Base-by-base conservation (phyloP, 225 moss, liverwort and hornwort species). In the Physcomitrium patens region DNA sequence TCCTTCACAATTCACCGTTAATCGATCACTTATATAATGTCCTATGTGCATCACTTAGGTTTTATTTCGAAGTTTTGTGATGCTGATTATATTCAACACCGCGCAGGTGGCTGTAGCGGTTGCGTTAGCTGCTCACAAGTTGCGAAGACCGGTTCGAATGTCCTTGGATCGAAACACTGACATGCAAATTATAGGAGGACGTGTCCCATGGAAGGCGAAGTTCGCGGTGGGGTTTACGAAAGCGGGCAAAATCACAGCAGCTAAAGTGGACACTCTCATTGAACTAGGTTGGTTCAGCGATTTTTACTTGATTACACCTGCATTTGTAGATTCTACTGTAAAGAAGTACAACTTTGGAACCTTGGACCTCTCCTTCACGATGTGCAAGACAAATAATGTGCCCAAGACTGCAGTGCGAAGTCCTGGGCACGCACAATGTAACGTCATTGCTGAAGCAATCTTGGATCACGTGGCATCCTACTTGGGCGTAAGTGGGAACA, bases 391-490 rank as follows among this genome's bases (percentile, higher is more conserved):
- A 1, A 82, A 85, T n/a, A 59, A 76, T 27, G 61, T 77, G 22
- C 75, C 76, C 11, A 89, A 86, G 60, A 60, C 45, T 28, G 22
- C 52, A 10, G 73, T 91, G 79, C 79, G 91, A 50, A 83, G 63
- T 2, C 89, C 85, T 22, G 87, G 85, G 57, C 78, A 82, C 0
- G n/a, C 70, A 10, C 85, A 92, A 50, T 81, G 76, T 16, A 81
- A 82, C 45, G 85, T 85, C 20, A 51, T 92, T 5, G 78, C 80
- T 1, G 86, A 92, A 66, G 48, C 80, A 0, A 50, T 92, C 5
- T 63, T 87, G 12, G 89, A 92, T 31, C 89, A 87, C 66, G 85
- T 92, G 24, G 92, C 87, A 15, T 72, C 85, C 2, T 83, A 56
- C 66, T 74, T 92, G 63, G 87, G 89, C 8, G 49, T 86, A 5